Evolutionary conservation across 495 filamentous ascomycete genomes (phyloP).

Genomic region (Penicillium psychrofluorescens): DNA sequence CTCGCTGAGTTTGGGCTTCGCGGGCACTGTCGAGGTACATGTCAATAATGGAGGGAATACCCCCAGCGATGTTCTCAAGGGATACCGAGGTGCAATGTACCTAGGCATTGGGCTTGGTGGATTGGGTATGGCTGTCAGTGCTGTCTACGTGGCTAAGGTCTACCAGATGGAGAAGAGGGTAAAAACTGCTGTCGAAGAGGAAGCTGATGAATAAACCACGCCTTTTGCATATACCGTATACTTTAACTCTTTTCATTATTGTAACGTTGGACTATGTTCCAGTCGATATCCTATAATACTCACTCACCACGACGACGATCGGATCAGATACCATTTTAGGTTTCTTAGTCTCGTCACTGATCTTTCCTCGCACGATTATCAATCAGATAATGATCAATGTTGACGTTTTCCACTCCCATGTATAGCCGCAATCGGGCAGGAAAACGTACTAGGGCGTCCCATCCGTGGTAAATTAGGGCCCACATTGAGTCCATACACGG

Average conservation of each 20-base stretch:
- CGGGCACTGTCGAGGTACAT: slow-evolving; percentile 50
- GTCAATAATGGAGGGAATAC: slow-evolving; percentile 36
- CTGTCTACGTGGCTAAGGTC: slow-evolving; percentile 8
- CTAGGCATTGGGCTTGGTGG: slow-evolving; percentile 21
- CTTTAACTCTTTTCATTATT: too few relatives aligned
- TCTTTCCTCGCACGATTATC: not conserved
- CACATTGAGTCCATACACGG: too few relatives aligned
- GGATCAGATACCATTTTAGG: too few relatives aligned
- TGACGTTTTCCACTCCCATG: too few relatives aligned
- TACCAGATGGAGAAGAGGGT: slow-evolving; percentile 5
- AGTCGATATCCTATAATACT: too few relatives aligned
- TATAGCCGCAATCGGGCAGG: too few relatives aligned
- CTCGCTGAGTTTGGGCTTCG: slow-evolving; percentile 53
- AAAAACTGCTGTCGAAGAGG: not conserved
- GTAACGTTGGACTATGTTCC: too few relatives aligned
- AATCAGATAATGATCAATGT: slow-evolving; percentile 10
- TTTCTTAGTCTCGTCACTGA: too few relatives aligned
- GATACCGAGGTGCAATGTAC: slow-evolving; percentile 28
- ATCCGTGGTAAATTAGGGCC: too few relatives aligned
- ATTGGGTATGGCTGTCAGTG: slow-evolving; percentile 11
- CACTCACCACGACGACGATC: too few relatives aligned
- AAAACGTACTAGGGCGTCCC: too few relatives aligned
- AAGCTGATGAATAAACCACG: not conserved
- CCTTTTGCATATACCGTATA: not conserved
- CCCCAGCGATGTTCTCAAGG: slow-evolving; percentile 14